These are phyloP conservation scores for Alternaria ventricosa DNA, from an alignment of 2,329 filamentous ascomycete species.

Conservation along the genomic window DNA sequence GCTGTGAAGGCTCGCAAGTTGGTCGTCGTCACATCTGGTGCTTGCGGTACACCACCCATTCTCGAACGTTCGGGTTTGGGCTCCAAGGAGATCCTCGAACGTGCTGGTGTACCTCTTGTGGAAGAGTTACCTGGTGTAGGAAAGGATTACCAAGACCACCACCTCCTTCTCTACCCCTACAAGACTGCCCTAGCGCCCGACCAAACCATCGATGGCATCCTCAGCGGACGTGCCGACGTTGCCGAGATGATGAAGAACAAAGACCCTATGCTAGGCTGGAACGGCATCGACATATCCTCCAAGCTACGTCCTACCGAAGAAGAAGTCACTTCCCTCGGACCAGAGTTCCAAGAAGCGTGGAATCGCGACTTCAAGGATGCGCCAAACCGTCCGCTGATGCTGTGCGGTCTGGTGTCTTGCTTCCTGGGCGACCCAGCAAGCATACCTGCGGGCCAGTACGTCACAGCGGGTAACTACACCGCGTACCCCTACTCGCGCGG, in stretches of 20 bases:
- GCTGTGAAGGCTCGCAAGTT: conserved; percentile 61
- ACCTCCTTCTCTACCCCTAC: conserved; percentile 62
- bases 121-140: conserved; percentile 68
- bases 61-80: conserved; percentile 70
- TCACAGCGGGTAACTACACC: conserved; percentile 61
- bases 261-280: conserved; percentile 63
- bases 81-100: conserved; percentile 56
- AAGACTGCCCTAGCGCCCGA: conserved; percentile 53
- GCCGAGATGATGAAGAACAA: conserved; percentile 55
- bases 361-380: conserved; percentile 60
- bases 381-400: conserved; percentile 58
- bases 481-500: conserved; percentile 68
- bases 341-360: conserved; percentile 62
- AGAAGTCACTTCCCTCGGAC: conserved; percentile 61
- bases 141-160: conserved; percentile 69
- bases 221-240: conserved; percentile 57
- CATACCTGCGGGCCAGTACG: conserved; percentile 56
- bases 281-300: conserved; percentile 61
- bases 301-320: conserved; percentile 63
- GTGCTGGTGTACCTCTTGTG: conserved; percentile 60
- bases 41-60: conserved; percentile 61
- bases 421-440: conserved; percentile 39
- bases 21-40: conserved; percentile 60
- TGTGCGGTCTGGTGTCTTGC: conserved; percentile 50
- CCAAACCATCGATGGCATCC: conserved; percentile 63